These are phyloP conservation scores for Cystobasidiaceae sp. DNA, from an alignment of 1,284 basidiomycete genomes.

Conservation along the genomic window DNA sequence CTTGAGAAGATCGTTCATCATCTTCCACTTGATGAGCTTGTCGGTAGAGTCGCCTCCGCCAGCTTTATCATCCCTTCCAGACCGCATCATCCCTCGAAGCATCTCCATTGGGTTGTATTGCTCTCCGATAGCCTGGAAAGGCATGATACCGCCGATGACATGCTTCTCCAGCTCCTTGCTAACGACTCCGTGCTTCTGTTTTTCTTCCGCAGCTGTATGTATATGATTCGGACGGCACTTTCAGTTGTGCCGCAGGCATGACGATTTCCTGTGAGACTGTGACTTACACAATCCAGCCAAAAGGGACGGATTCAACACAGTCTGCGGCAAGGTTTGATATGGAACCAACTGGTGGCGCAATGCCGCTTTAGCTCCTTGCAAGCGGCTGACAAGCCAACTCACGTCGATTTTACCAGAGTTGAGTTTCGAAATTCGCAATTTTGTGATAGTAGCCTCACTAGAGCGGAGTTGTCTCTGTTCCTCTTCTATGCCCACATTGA, in stretches of 20 bases:
- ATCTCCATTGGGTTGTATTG: slow-evolving; percentile 20
- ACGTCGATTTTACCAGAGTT: slow-evolving; percentile 1
- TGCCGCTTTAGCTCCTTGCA: background rate
- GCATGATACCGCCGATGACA: slow-evolving; percentile 11
- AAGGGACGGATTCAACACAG: slow-evolving; percentile 3
- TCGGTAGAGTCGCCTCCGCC: slow-evolving; percentile 3
- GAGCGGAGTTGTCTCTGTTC: background rate
- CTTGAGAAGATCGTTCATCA: slow-evolving; percentile 14
- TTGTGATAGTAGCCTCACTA: background rate
- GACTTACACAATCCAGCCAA: slow-evolving; percentile 5
- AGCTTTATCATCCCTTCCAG: background rate
- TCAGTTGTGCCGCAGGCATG: too few species aligned
- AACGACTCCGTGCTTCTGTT: slow-evolving; percentile 13
- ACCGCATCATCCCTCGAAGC: slow-evolving; percentile 16
- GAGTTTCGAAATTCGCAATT: background rate
- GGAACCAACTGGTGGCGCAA: background rate
- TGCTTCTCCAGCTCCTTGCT: slow-evolving; percentile 14
- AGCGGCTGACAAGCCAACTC: background rate
- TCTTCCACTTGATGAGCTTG: slow-evolving; percentile 8
- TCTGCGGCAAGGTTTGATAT: slow-evolving; percentile 9
- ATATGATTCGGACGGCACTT: too few species aligned
- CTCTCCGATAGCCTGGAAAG: slow-evolving; percentile 15
- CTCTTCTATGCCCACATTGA: slow-evolving; percentile 9
- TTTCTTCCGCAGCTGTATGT: background rate
- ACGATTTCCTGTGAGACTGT: too few species aligned